Evolutionary conservation across 768 basidiomycete genomes (phyloP).

Genomic region (Mycena kentingensis): DNA sequence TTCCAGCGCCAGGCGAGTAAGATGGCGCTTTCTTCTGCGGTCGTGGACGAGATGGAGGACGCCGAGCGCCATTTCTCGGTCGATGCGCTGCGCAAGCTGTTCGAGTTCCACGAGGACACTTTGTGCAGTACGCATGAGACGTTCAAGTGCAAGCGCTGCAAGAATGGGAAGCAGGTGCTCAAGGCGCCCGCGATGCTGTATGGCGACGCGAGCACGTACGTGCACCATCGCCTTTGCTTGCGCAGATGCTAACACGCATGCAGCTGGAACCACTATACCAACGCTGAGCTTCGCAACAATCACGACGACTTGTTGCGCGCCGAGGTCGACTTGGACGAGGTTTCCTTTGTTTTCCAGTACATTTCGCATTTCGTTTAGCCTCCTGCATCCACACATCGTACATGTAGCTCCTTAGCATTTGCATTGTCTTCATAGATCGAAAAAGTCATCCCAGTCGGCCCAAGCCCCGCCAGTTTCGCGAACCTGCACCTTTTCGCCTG

Average conservation of each 20-base stretch:
- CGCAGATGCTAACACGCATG: not conserved
- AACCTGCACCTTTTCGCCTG: slow-evolving; percentile 78
- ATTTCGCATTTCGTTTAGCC: slow-evolving; percentile 68
- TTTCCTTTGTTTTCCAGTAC: slow-evolving; percentile 97
- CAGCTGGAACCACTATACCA: slow-evolving; percentile 98
- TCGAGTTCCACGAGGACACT: slow-evolving; percentile 86
- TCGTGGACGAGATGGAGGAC: slow-evolving; percentile 96
- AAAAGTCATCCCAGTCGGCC: slow-evolving; percentile 69
- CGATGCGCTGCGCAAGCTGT: slow-evolving; percentile 86
- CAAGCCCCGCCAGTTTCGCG: slow-evolving; percentile 69
- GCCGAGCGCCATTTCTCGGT: slow-evolving; percentile 93
- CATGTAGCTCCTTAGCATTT: slow-evolving; percentile 18
- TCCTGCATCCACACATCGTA: slow-evolving; percentile 4
- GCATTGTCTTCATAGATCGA: slow-evolving; percentile 38
- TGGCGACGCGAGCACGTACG: slow-evolving; percentile 96
- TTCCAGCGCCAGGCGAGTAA: slow-evolving; percentile 97
- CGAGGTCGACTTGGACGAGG: slow-evolving; percentile 79
- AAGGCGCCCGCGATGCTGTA: slow-evolving; percentile 89
- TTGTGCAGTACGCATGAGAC: slow-evolving; percentile 95
- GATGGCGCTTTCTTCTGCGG: slow-evolving; percentile 95
- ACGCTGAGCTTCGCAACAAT: slow-evolving; percentile 81
- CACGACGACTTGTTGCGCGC: slow-evolving; percentile 95
- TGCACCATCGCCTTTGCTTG: slow-evolving; percentile 22
- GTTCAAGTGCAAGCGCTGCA: slow-evolving; percentile 94
- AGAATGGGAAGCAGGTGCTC: slow-evolving; percentile 77